Evolutionary conservation across 2,329 filamentous ascomycete species (phyloP).

Genomic region (Balansia obtecta): DNA sequence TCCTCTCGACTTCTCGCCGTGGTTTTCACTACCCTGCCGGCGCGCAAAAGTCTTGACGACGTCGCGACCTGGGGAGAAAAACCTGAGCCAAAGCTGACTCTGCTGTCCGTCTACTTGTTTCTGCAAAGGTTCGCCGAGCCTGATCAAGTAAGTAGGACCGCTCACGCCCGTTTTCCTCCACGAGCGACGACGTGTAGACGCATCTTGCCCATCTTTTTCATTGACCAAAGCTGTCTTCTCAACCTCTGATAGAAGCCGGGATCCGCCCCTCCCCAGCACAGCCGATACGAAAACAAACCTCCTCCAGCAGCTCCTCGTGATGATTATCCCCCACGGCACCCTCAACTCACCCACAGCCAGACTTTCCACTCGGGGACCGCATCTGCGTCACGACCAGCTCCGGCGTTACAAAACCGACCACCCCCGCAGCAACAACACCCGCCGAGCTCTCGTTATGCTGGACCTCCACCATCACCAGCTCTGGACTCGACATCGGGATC

Average conservation of each 20-base stretch:
- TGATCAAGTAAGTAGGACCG: conserved; percentile 41
- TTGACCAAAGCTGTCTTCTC: background rate
- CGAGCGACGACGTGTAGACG: background rate
- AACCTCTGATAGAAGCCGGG: conserved; percentile 21
- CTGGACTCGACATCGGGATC: conserved; percentile 36
- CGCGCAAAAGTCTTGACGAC: background rate
- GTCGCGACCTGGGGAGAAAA: background rate
- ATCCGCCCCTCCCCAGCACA: conserved; percentile 15
- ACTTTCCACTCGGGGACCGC: background rate
- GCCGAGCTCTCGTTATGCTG: conserved; percentile 41
- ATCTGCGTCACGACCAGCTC: conserved; percentile 22
- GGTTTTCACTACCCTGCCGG: conserved; percentile 4
- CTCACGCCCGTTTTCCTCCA: background rate
- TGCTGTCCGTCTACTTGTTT: background rate
- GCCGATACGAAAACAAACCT: conserved; percentile 37
- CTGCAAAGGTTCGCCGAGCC: conserved; percentile 57
- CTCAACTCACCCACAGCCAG: conserved; percentile 4
- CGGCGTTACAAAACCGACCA: conserved; percentile 15
- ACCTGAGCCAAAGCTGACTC: background rate
- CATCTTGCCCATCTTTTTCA: background rate
- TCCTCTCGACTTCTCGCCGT: background rate
- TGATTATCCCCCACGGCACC: conserved; percentile 1
- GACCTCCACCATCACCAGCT: conserved; percentile 54
- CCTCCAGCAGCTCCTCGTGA: conserved; percentile 19
- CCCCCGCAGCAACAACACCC: conserved; percentile 28